These are phyloP conservation scores for Hypoxylon perforatum DNA, from an alignment of 495 filamentous ascomycete species.

Conservation along the genomic window DNA sequence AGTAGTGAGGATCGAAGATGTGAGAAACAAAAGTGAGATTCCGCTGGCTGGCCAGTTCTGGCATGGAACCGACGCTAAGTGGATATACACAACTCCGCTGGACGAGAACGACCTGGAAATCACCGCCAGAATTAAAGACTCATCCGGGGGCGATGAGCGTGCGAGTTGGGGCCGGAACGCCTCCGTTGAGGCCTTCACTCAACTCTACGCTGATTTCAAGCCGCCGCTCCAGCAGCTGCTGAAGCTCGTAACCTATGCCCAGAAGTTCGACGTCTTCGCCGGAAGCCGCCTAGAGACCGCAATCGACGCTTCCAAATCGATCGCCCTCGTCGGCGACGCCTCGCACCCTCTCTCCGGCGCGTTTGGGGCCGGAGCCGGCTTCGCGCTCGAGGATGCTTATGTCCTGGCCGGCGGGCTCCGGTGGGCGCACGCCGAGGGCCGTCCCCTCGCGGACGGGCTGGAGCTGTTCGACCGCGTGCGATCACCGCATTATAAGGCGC, in stretches of 20 bases:
- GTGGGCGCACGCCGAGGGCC: constrained; percentile 30
- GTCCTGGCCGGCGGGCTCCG: constrained; percentile 11
- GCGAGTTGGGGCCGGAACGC: constrained; percentile 43
- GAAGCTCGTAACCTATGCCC: constrained; percentile 28
- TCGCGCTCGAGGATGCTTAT: constrained; percentile 22
- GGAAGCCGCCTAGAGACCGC: constrained; percentile 31
- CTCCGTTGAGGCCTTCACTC: constrained; percentile 28
- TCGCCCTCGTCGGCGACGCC: constrained; percentile 46
- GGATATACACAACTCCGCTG: constrained; percentile 45
- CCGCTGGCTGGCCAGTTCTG: constrained; percentile 42
- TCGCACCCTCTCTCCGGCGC: constrained; percentile 46
- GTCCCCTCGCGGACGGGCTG: constrained; percentile 19
- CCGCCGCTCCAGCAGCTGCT: constrained; percentile 35
- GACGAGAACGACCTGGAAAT: constrained; percentile 40
- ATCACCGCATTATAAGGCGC: constrained; percentile 40
- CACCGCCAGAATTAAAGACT: constrained; percentile 24
- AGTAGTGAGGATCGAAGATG: constrained; percentile 29
- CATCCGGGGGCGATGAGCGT: constrained; percentile 13
- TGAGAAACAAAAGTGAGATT: constrained; percentile 37
- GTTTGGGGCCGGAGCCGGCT: constrained; percentile 34
- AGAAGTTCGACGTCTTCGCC: constrained; percentile 44
- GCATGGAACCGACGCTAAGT: constrained; percentile 35
- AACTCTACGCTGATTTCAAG: constrained; percentile 33
- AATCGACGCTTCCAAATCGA: constrained; percentile 7
- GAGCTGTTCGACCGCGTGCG: constrained; percentile 40